Conservation (phyloP, 169 alveolate species). For the Theileria orientalis region DNA sequence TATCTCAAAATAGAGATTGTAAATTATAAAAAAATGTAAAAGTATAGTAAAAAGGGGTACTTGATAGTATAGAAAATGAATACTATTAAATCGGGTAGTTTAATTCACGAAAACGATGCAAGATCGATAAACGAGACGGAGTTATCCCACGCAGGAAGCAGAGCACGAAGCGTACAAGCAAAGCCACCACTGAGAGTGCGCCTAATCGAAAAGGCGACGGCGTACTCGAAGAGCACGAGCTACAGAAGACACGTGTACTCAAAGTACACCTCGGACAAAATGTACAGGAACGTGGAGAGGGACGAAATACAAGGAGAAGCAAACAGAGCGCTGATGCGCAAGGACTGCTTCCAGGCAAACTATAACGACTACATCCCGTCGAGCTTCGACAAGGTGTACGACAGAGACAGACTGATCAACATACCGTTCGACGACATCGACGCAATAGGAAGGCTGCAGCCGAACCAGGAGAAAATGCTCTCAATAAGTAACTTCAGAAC, state of each 20-base stretch:
- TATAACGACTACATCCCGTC: slow-evolving; percentile 53
- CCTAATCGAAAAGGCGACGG: slow-evolving; percentile 49
- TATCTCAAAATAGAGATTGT: too few relatives aligned
- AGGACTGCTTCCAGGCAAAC: slow-evolving; percentile 60
- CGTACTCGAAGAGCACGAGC: slow-evolving; percentile 28
- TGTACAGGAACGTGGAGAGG: slow-evolving; percentile 49
- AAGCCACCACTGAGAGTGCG: too few relatives aligned
- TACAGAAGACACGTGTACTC: slow-evolving; percentile 12
- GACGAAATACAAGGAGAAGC: slow-evolving; percentile 56
- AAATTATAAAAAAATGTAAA: too few relatives aligned
- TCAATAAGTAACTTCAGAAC: not conserved
- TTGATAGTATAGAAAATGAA: too few relatives aligned
- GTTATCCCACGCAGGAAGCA: too few relatives aligned
- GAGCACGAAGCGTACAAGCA: too few relatives aligned
- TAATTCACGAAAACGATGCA: too few relatives aligned
- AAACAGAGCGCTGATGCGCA: slow-evolving; percentile 49
- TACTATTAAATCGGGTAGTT: too few relatives aligned
- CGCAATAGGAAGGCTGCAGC: not conserved
- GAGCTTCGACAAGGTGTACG: slow-evolving; percentile 1
- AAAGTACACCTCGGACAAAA: not conserved
- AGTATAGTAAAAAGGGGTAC: too few relatives aligned
- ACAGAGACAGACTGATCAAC: not conserved
- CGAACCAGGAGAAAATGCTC: not conserved
- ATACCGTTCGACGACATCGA: not conserved
- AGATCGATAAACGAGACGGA: too few relatives aligned